Base-by-base conservation (phyloP, 371 early-diverging fungal genomes). In the Lichtheimia ornata region DNA sequence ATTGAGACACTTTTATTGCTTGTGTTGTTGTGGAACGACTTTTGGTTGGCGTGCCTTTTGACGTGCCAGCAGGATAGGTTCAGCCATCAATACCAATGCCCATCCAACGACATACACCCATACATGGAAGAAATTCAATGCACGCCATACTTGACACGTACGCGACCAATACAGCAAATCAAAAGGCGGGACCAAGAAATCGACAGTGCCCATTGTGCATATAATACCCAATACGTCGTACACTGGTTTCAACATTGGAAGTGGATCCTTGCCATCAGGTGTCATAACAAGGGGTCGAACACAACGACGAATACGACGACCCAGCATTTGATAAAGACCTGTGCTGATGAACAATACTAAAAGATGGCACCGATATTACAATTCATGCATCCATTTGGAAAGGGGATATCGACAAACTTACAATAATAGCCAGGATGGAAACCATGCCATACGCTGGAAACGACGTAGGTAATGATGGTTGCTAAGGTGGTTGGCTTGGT, bases 361-460 rank as follows among this genome's bases (percentile, higher is more conserved):
- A 17, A 3, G 40, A 1, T 0, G 5, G 0, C 35, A 22, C 22
- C 22, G 22, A 2, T 9, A 28, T 35, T 35, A 6, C 14, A 14
- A n/a, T 47, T 45, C 47, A 47, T 17, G 22, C 22, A 22, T 22
- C 22, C 47, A n/a, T 47, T 47, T 47, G 17, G 1, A 42, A 72
- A n/a, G n/a, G 11, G 78, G 18, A 62, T 71, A 24, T 79, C 59
- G 67, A 59, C 68, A 50, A 24, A 82, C 69, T 84, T 87, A 75
- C 89, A 67, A 60, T 93, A 91, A 65, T 93, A 93, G 5, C 94
- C 95, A 9, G 93, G 91, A 65, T 92, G 89, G 77, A 97, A 96
- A 27, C 97, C 97, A 66, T 97, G 97, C 97, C 97, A 97, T 59
- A 94, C 75, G 15, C 96, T 92, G 28, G 93, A 93, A 1, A 87